Evolutionary conservation across 1,284 basidiomycete genomes (phyloP), one percentile per base, ranked within the genome.

Genomic region (Ceratobasidium sp.): DNA sequence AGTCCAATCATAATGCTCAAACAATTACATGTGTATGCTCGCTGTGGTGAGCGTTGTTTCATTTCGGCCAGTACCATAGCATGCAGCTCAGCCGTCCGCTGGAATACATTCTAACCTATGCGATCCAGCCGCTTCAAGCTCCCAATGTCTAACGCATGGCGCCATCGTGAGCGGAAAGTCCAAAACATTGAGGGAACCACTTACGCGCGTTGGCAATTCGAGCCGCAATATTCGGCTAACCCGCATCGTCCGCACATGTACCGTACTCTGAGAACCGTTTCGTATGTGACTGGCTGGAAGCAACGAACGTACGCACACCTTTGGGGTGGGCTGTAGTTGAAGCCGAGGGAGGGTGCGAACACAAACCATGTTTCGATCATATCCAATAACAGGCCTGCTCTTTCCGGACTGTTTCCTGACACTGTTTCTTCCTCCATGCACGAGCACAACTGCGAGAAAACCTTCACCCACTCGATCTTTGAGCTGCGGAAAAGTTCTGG

Each of bases 71-170:
- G n/a, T n/a, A n/a, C n/a, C 57, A 27, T 33, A 60, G 57, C 4
- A 30, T 14, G 46, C 8, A 44, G 12, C 8, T 10, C 1, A 44
- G 41, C 12, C 12, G 12, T 6, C 12, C 7, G 41, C 46, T 23
- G 54, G 54, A 12, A 14, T 18, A 41, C 64, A 66, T n/a, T 1
- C 64, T 8, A 50, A 8, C 46, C 16, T 23, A 41, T 66, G 64
- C 1, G 64, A 30, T 20, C 48, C 44, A 1, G 27, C 27, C 0
- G 64, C 30, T 33, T 44, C 12, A 8, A 50, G 64, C 3, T 46
- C 35, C 64, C 64, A 66, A 23, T 66, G 64, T 5, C 64, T 48
- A 65, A n/a, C n/a, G n/a, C n/a, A n/a, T n/a, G n/a, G n/a, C n/a
- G n/a, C n/a, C n/a, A n/a, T 27, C 12, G 54, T 2, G n/a, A 50